Base-by-base conservation (phyloP, 768 basidiomycete species). In the Boletus speciosus region DNA sequence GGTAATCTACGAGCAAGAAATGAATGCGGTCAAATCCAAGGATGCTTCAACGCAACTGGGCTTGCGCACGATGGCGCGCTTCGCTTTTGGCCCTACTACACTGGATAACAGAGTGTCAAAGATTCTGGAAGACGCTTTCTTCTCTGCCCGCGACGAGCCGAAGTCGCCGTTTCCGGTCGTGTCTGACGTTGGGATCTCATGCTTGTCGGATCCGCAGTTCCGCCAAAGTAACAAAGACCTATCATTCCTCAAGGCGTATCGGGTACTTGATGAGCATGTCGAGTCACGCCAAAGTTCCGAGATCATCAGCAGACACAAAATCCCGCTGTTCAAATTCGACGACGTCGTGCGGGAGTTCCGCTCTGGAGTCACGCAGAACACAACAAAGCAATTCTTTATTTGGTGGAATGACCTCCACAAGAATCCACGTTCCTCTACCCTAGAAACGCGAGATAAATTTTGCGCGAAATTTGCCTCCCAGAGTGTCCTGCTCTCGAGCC, bases 1-100 rank as follows among this genome's bases (percentile, higher is more conserved):
- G 15, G 72, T 84, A 6, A 86, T 91, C 0, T 98, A 96, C 61
- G 93, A 97, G 61, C 72, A 83, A 42, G 92, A 97, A 69, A 73
- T 97, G 61, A 25, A 9, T 4, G 52, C 47, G 14, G 19, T 42
- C 11, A 11, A 14, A 27, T 54, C 27, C 6, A 36, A 15, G 35
- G 39, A 40, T 11, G 40, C 46, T 8, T 58, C 38, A 35, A 45
- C 37, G 40, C 49, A 52, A 50, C 21, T 46, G 5, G 85, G 83
- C 8, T 69, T 91, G 16, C 90, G 93, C 61, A 80, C 86, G 5
- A 76, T 97, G 52, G 81, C 81, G 51, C 96, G 93, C 74, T 98
- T 97, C 75, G 86, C 90, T 1, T 97, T 64, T 38, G 31, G 40
- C 21, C 21, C 57, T 5, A 49, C 42, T n/a, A 4, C 2, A 23